Percentiles rank a stretch among this genome's conserved stretches.
Evolutionary conservation across 2,329 filamentous ascomycete genomes (phyloP).

Genomic region (Coccinonectria pachysandricola): DNA sequence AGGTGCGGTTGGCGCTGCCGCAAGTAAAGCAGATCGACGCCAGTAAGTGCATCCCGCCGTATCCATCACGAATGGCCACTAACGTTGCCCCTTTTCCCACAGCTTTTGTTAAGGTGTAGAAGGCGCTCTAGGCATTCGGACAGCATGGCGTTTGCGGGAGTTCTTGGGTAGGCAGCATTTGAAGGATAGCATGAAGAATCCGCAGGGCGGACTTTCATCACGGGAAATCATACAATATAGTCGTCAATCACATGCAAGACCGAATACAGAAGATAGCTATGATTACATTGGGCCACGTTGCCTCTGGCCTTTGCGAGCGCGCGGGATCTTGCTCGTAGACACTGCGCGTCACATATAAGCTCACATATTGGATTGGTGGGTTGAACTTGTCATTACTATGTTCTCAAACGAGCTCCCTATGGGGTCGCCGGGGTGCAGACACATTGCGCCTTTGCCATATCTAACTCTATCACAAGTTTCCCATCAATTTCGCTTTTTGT

Average conservation of each 20-base stretch:
- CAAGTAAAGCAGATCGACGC: slow-evolving; percentile 92
- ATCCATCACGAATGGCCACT: background rate
- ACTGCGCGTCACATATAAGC: too few species aligned
- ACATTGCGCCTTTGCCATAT: too few species aligned
- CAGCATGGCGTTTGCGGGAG: slow-evolving; percentile 15
- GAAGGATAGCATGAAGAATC: slow-evolving; percentile 4
- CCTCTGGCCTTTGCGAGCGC: too few species aligned
- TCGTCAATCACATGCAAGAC: slow-evolving; percentile 1
- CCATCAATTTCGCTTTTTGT: too few species aligned
- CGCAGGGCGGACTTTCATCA: slow-evolving; percentile 2
- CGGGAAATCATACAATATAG: too few species aligned
- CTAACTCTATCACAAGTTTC: too few species aligned
- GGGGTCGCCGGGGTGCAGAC: slow-evolving; percentile 10
- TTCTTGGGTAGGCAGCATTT: too few species aligned
- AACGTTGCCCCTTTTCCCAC: background rate
- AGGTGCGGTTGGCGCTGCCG: slow-evolving; percentile 77
- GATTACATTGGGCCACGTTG: too few species aligned
- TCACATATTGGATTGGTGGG: too few species aligned
- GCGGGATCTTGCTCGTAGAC: too few species aligned
- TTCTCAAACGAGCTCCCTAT: slow-evolving; percentile 12
- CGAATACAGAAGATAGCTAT: slow-evolving; percentile 1
- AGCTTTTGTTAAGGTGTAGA: slow-evolving; percentile 25
- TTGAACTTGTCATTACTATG: slow-evolving; percentile 13
- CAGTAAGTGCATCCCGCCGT: slow-evolving; percentile 53
- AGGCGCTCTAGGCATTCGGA: background rate